Percentiles rank a stretch among this genome's conserved stretches.
These are phyloP conservation scores for Guyanaporus albipodus DNA, from an alignment of 768 basidiomycete species.

Conservation along the genomic window DNA sequence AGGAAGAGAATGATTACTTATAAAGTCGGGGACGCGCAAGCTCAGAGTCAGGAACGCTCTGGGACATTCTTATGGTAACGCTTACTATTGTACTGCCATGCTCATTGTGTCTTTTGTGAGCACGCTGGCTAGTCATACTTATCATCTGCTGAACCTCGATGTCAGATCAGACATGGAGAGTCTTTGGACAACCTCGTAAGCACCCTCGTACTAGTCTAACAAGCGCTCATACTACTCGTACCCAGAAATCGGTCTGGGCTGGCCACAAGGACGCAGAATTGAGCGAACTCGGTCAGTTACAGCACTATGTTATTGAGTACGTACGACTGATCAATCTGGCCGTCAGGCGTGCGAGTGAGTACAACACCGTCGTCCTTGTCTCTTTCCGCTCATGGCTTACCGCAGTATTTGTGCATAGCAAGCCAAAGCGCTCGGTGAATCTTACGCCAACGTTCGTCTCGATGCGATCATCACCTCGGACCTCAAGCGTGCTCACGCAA, in stretches of 20 bases:
- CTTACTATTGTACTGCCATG: too few relatives aligned
- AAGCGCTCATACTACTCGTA: background rate
- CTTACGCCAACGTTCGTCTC: slow-evolving; percentile 46
- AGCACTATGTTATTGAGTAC: background rate
- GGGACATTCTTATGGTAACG: too few relatives aligned
- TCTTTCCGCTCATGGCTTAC: background rate
- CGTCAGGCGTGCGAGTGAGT: slow-evolving; percentile 54
- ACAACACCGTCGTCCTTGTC: background rate
- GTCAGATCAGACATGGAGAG: slow-evolving; percentile 71
- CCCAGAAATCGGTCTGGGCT: slow-evolving; percentile 57
- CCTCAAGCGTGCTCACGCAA: slow-evolving; percentile 59
- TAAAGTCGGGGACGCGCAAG: slow-evolving; percentile 27
- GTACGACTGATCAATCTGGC: slow-evolving; percentile 3
- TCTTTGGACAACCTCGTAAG: slow-evolving; percentile 72
- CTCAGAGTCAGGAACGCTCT: background rate
- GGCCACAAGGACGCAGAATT: slow-evolving; percentile 73
- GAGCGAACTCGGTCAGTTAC: slow-evolving; percentile 62
- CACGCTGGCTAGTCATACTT: too few relatives aligned
- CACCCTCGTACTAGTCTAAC: too few relatives aligned
- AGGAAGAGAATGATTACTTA: slow-evolving; percentile 10
- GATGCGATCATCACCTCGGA: slow-evolving; percentile 62
- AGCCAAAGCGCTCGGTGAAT: slow-evolving; percentile 57
- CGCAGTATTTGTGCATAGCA: slow-evolving; percentile 42
- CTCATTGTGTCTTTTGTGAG: slow-evolving; percentile 27
- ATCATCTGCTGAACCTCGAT: background rate